Percentiles rank a stretch among this genome's conserved stretches.
Conservation (phyloP, 805 yeast genomes). For the Schizosaccharomyces pombe region ASM294v3 CU329670.1:2046501-2047000, state of each 20-base stretch:
- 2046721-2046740: conserved; percentile 31
- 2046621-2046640: conserved; percentile 52
- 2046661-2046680: conserved; percentile 82
- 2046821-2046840: conserved; percentile 29
- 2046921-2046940: background rate
- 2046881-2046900: conserved; percentile 54
- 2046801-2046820: conserved; percentile 39
- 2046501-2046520: conserved; percentile 51
- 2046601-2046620: conserved; percentile 35
- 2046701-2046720: conserved; percentile 56
- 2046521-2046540: conserved; percentile 45
- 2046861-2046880: conserved; percentile 23
- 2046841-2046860: conserved; percentile 3
- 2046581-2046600: conserved; percentile 21
- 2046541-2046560: conserved; percentile 57
- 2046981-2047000: background rate
- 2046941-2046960: background rate
- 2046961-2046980: background rate
- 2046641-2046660: conserved; percentile 50
- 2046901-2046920: conserved; percentile 42
- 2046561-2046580: conserved; percentile 24
- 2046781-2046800: conserved; percentile 56
- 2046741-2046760: conserved; percentile 40
- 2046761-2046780: conserved; percentile 50
- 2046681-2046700: conserved; percentile 74